Evolutionary conservation across 805 yeast genomes (phyloP).

Genomic region (Lipomyces anomalus): DNA sequence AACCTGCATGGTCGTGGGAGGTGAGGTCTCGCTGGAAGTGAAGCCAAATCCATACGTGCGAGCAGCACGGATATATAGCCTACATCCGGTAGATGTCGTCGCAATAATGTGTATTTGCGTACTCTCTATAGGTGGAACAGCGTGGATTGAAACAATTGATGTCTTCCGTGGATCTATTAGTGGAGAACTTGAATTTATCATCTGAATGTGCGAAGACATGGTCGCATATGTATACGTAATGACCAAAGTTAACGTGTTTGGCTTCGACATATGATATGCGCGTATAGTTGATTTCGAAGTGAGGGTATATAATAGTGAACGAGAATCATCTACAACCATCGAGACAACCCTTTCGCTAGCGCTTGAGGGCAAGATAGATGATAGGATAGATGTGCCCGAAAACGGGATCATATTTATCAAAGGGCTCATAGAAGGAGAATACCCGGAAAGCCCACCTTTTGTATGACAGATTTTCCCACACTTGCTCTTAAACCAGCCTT

Average conservation of each 20-base stretch:
- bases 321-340: slow-evolving; percentile 66
- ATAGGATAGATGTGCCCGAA: slow-evolving; percentile 6
- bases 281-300: slow-evolving; percentile 78
- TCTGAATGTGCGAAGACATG: slow-evolving; percentile 30
- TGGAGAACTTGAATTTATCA: slow-evolving; percentile 26
- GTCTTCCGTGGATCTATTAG: slow-evolving; percentile 28
- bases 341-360: slow-evolving; percentile 52
- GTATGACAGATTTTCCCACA: slow-evolving; percentile 82
- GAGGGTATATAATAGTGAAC: slow-evolving; percentile 72
- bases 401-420: slow-evolving; percentile 17
- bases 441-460: slow-evolving; percentile 50
- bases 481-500: slow-evolving; percentile 79
- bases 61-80: slow-evolving; percentile 58
- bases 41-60: slow-evolving; percentile 25
- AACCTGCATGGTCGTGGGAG: slow-evolving; percentile 36
- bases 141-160: slow-evolving; percentile 50
- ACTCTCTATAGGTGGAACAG: slow-evolving; percentile 60
- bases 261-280: slow-evolving; percentile 56
- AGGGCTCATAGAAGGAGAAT: slow-evolving; percentile 39
- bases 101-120: slow-evolving; percentile 68
- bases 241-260: slow-evolving; percentile 34
- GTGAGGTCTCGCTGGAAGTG: slow-evolving; percentile 17
- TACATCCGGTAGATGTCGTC: slow-evolving; percentile 74
- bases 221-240: slow-evolving; percentile 31
- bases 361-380: slow-evolving; percentile 7